These are phyloP conservation scores for Gyrodon lividus DNA, from an alignment of 768 basidiomycete genomes.

Conservation along the genomic window DNA sequence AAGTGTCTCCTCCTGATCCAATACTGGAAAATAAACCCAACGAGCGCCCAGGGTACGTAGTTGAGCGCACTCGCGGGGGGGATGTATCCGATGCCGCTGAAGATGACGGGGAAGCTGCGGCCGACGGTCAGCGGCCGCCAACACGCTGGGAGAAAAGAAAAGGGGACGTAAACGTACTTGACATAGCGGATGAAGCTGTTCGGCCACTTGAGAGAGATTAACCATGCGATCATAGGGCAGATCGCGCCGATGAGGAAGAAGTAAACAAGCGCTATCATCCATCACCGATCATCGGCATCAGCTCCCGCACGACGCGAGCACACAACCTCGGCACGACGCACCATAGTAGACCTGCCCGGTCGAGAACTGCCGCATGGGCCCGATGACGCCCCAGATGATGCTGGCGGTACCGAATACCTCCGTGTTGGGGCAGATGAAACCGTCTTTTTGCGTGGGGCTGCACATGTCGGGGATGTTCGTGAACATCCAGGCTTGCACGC, in stretches of 20 bases:
- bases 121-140: not conserved
- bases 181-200: conserved; percentile 59
- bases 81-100: conserved; percentile 58
- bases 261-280: conserved; percentile 43
- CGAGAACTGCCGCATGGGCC: conserved; percentile 71
- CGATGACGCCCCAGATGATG: conserved; percentile 82
- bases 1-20: conserved; percentile 57
- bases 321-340: conserved; percentile 7
- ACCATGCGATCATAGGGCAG: conserved; percentile 54
- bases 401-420: conserved; percentile 78
- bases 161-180: conserved; percentile 48
- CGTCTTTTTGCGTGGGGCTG: conserved; percentile 34
- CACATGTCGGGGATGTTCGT: conserved; percentile 38
- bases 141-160: not conserved
- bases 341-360: conserved; percentile 59
- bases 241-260: conserved; percentile 79
- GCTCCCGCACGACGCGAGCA: not conserved
- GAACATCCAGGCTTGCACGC: conserved; percentile 64
- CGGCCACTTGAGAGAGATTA: conserved; percentile 59
- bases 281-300: not conserved
- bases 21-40: conserved; percentile 67
- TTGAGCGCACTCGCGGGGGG: conserved; percentile 68
- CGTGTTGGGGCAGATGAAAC: conserved; percentile 69
- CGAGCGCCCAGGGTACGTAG: conserved; percentile 65
- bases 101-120: conserved; percentile 44